Percentiles rank a stretch among this genome's conserved stretches.
Evolutionary conservation across 495 filamentous ascomycete genomes (phyloP).

Genomic region (Penicillium simplicissimum): DNA sequence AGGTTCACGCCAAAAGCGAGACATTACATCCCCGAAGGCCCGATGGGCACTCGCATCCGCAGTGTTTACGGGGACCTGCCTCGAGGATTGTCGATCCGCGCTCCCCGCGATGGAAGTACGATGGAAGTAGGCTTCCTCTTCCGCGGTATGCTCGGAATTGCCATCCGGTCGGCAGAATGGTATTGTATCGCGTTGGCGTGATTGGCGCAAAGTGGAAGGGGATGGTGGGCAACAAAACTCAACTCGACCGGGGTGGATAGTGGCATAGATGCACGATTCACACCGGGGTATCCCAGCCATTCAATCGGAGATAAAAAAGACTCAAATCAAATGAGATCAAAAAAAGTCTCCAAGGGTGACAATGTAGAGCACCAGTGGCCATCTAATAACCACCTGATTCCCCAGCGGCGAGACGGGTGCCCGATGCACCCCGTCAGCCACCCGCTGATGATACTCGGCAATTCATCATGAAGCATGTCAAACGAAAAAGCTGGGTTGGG

Average conservation of each 20-base stretch:
- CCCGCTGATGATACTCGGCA: constrained; percentile 25
- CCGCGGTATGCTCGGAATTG: not conserved
- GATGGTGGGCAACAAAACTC: not conserved
- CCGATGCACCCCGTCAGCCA: constrained; percentile 24
- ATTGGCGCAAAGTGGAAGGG: not conserved
- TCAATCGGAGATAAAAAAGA: not conserved
- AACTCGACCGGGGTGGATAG: not conserved
- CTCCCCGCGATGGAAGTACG: constrained; percentile 1
- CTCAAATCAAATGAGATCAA: not conserved
- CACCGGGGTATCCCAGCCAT: not conserved
- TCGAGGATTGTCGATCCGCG: not conserved
- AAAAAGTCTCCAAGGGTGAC: not conserved
- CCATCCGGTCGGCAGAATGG: not conserved
- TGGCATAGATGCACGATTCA: not conserved
- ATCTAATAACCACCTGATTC: constrained; percentile 27
- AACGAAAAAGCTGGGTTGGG: constrained; percentile 15
- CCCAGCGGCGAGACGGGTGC: constrained; percentile 31
- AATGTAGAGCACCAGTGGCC: not conserved
- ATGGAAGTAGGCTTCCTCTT: not conserved
- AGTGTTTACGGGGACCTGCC: constrained; percentile 3
- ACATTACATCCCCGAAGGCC: not conserved
- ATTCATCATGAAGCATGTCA: constrained; percentile 18
- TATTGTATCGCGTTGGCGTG: not conserved
- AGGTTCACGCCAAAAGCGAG: not conserved
- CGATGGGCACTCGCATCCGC: not conserved